Percentiles rank a stretch among this genome's conserved stretches.
phyloP scores from a whole-genome alignment of 2,329 filamentous ascomycete genomes.

The Arthroderma sp. region DNA sequence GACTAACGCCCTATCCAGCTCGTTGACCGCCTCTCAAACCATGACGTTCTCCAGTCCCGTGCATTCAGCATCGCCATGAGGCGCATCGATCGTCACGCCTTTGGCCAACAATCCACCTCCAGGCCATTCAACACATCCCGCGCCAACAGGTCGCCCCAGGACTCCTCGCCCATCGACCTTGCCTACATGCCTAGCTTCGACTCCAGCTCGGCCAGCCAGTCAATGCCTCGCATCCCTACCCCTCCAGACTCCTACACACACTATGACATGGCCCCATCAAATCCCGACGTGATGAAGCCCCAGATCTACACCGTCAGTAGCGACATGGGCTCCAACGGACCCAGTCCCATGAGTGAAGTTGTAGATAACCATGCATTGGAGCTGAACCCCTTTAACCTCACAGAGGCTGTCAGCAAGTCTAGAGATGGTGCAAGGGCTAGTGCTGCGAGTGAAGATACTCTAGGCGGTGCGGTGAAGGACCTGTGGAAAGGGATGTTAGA shows the following conservation, averaged over 20 bases:
- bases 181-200: conserved; percentile 46
- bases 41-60: conserved; percentile 42
- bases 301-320: conserved; percentile 44
- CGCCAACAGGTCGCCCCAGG: conserved; percentile 43
- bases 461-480: conserved; percentile 29
- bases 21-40: conserved; percentile 41
- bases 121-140: conserved; percentile 53
- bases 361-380: conserved; percentile 45
- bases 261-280: conserved; percentile 14
- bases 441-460: conserved; percentile 27
- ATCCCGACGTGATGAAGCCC: conserved; percentile 38
- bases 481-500: conserved; percentile 40
- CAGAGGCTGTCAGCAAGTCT: conserved; percentile 36
- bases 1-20: conserved; percentile 26
- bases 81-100: conserved; percentile 34
- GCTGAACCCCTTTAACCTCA: conserved; percentile 46
- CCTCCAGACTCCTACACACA: conserved; percentile 32
- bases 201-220: conserved; percentile 20
- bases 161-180: conserved; percentile 52
- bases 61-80: conserved; percentile 45
- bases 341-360: conserved; percentile 47
- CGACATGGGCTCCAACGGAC: conserved; percentile 33
- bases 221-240: conserved; percentile 39
- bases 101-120: conserved; percentile 21
- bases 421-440: conserved; percentile 26